phyloP scores from a whole-genome alignment of 495 filamentous ascomycete species.

The Melanomma pulvis-pyrius region DNA sequence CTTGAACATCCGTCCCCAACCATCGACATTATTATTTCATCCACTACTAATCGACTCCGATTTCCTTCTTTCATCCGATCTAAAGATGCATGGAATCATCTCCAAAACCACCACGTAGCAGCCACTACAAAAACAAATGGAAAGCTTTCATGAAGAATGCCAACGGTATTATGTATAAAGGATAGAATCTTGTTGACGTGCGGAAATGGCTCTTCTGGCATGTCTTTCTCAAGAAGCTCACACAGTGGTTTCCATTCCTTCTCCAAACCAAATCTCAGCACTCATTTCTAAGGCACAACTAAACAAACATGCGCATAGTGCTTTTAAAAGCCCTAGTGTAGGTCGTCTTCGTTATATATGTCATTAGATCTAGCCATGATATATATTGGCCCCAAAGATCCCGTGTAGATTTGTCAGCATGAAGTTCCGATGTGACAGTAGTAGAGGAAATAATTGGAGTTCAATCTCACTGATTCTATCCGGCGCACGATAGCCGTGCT shows the following conservation, averaged over 20 bases:
- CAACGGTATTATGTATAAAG: background rate
- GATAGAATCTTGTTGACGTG: conserved; percentile 3
- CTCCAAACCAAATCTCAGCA: background rate
- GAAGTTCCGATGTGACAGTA: too few species aligned
- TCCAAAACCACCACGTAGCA: too few species aligned
- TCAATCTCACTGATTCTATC: background rate
- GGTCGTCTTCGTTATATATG: conserved; percentile 2
- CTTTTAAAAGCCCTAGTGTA: background rate
- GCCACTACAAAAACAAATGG: background rate
- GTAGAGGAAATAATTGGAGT: background rate
- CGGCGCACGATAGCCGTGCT: background rate
- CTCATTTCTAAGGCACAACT: background rate
- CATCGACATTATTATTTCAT: background rate
- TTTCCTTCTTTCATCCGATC: too few species aligned
- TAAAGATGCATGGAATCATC: too few species aligned
- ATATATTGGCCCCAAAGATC: background rate
- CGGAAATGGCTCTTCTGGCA: background rate
- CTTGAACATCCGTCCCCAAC: background rate
- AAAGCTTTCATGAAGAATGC: background rate
- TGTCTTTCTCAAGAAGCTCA: conserved; percentile 1
- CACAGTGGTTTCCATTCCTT: conserved; percentile 2
- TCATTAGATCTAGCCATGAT: background rate
- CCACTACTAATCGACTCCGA: too few species aligned
- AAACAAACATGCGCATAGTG: background rate
- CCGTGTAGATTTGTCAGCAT: background rate